These are phyloP conservation scores for Glarea lozoyensis DNA, from an alignment of 495 filamentous ascomycete genomes.

Conservation along the genomic window DNA sequence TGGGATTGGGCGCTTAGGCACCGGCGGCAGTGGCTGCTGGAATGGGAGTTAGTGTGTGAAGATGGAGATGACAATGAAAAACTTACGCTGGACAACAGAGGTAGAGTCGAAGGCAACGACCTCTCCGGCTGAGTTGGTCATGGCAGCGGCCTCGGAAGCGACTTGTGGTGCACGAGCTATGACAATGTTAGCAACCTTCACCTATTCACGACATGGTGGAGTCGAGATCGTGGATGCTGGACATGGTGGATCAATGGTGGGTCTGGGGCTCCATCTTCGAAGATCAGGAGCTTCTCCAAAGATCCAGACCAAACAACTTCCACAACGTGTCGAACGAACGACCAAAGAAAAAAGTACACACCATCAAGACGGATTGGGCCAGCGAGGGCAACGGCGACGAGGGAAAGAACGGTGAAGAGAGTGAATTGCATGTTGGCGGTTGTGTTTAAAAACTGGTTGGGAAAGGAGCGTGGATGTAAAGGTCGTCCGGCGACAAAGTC, in stretches of 20 bases:
- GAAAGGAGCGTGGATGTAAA: conserved; percentile 12
- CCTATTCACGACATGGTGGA: background rate
- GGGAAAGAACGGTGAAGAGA: conserved; percentile 34
- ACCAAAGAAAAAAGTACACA: conserved; percentile 16
- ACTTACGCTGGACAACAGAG: conserved; percentile 16
- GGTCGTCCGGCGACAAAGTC: conserved; percentile 40
- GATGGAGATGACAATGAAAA: background rate
- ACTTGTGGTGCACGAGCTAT: conserved; percentile 5
- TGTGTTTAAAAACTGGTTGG: conserved; percentile 9
- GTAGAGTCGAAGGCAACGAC: conserved; percentile 25
- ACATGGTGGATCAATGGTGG: background rate
- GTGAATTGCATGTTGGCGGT: conserved; percentile 44
- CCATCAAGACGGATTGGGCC: conserved; percentile 25
- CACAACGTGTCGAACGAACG: background rate
- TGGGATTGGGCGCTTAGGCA: background rate
- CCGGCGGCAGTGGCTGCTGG: conserved; percentile 2
- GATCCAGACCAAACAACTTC: background rate
- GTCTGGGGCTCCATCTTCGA: background rate
- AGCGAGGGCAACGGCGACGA: conserved; percentile 35
- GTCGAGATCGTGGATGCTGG: background rate
- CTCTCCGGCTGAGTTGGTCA: conserved; percentile 20
- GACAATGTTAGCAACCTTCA: background rate
- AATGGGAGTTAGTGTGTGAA: background rate
- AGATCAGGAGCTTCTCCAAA: background rate
- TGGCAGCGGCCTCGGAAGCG: conserved; percentile 13